Evolutionary conservation across 129 eudicot genomes (phyloP), one percentile per base, ranked within the genome.

Genomic region (Dittrichia graveolens): DNA sequence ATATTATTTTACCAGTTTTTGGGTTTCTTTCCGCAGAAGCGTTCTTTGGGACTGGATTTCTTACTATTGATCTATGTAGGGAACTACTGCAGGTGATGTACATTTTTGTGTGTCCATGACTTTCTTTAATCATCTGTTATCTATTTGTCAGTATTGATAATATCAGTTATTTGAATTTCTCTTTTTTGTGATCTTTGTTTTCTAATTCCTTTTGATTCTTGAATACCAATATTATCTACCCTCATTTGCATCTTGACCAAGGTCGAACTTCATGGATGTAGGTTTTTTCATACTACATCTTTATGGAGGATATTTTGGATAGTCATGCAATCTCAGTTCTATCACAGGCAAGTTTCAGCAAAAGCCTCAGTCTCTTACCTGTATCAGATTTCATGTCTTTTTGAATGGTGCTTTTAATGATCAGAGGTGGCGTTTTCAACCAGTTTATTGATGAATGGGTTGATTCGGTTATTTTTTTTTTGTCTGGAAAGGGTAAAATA

Each of bases 31-130:
- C 85, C 48, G 65, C 95, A 1, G 82, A 81, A 69, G 84, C 83
- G 77, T 94, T 94, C 83, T 87, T 94, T 77, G 49, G 61, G 44
- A 34, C 57, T 19, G 85, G 90, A 58, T 94, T 82, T 84, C 91
- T 90, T 80, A 85, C 87, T 9, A 54, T 82, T 58, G 89, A 87
- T 80, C 57, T 79, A 68, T 90, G 98, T 74, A 70, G 71, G 77
- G 98, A 90, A 71, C 74, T 94, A 72, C 81, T 94, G 70, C 89
- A 94, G 98, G 98, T 94, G 74, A 55, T 80, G 65, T 31, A 13
- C 46, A 3, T 41, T 38, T 65, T 57, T 42, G 11, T 12, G 12
- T 71, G 14, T 39, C 15, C 50, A 37, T 77, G 40, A 43, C 76
- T 69, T 61, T n/a, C 9, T 37, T 42, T 8, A 61, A 24, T 19